phyloP scores from a whole-genome alignment of 2,329 filamentous ascomycete species.

The Colletotrichum filicis region DNA sequence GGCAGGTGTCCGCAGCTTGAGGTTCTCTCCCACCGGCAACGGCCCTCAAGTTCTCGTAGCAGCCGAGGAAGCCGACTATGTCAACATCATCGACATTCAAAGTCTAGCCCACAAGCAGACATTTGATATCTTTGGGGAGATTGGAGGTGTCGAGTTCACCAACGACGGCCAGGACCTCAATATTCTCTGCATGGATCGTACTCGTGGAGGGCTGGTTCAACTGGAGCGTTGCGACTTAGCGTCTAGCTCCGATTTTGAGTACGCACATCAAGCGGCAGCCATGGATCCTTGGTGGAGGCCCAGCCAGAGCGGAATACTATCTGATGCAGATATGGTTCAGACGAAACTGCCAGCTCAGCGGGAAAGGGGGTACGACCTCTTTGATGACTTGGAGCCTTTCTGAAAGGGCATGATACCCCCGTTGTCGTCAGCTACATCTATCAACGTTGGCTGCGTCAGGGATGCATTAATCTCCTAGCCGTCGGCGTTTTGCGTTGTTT shows the following conservation, averaged over 20 bases:
- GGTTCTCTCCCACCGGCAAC: constrained; percentile 78
- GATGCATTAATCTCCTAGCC: not conserved
- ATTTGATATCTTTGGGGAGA: constrained; percentile 80
- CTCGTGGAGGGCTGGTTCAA: constrained; percentile 74
- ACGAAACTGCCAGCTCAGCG: not conserved
- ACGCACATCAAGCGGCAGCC: not conserved
- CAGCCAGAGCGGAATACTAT: not conserved
- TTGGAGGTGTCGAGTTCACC: constrained; percentile 75
- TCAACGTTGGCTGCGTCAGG: not conserved
- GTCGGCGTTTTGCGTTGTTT: constrained; percentile 8
- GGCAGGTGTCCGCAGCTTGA: constrained; percentile 75
- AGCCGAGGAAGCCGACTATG: constrained; percentile 79
- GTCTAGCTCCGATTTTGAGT: constrained; percentile 21
- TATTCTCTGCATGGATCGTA: constrained; percentile 73
- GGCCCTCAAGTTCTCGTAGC: constrained; percentile 75
- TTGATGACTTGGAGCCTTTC: constrained; percentile 40
- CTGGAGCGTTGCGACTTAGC: constrained; percentile 62
- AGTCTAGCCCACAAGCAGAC: constrained; percentile 74
- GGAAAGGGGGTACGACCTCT: constrained; percentile 8
- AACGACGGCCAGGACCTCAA: constrained; percentile 76
- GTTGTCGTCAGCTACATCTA: no score
- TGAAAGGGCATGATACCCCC: constrained; percentile 30
- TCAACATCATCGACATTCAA: constrained; percentile 77
- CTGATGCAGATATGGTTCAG: not conserved
- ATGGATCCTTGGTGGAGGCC: constrained; percentile 20